Conservation (phyloP, 306 rosid genomes). For the Trichosanthes truncata region DNA sequence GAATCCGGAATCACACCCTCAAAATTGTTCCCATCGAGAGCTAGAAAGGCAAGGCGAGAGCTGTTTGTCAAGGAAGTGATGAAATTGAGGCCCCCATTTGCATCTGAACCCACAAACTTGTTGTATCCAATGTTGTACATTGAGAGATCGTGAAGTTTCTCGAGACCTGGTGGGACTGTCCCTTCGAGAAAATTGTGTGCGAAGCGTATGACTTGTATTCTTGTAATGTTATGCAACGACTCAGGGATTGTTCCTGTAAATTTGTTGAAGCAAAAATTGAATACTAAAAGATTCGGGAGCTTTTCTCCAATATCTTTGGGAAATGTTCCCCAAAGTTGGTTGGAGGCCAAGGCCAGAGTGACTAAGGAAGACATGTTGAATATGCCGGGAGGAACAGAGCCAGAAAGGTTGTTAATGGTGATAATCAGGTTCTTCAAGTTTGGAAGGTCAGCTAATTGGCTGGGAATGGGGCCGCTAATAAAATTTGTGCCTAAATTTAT, state of each 20-base stretch:
- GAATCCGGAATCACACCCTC: slow-evolving; percentile 56
- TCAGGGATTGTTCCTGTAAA: slow-evolving; percentile 59
- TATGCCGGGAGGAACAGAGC: slow-evolving; percentile 38
- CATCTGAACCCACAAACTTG: slow-evolving; percentile 30
- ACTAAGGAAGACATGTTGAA: slow-evolving; percentile 51
- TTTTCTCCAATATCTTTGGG: slow-evolving; percentile 40
- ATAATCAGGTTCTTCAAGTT: background rate
- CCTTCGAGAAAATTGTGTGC: slow-evolving; percentile 44
- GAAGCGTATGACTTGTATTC: slow-evolving; percentile 37
- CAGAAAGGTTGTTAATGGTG: slow-evolving; percentile 15
- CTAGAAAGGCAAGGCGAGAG: slow-evolving; percentile 34
- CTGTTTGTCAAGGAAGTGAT: slow-evolving; percentile 49
- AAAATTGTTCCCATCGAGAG: slow-evolving; percentile 40
- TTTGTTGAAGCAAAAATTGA: slow-evolving; percentile 42
- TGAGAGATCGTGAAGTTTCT: slow-evolving; percentile 41
- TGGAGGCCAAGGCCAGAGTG: slow-evolving; percentile 41
- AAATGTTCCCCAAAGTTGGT: slow-evolving; percentile 61
- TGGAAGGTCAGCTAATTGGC: slow-evolving; percentile 30
- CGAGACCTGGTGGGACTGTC: slow-evolving; percentile 61
- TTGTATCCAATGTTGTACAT: slow-evolving; percentile 58
- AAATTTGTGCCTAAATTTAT: slow-evolving; percentile 49
- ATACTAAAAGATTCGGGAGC: slow-evolving; percentile 46
- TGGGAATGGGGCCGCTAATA: slow-evolving; percentile 42
- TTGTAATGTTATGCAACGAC: slow-evolving; percentile 60
- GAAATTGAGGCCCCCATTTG: slow-evolving; percentile 33